A percentile compares a stretch with the other conserved stretches of the same genome.
Conservation (phyloP, 306 rosid species). For the Comarum palustre region DNA sequence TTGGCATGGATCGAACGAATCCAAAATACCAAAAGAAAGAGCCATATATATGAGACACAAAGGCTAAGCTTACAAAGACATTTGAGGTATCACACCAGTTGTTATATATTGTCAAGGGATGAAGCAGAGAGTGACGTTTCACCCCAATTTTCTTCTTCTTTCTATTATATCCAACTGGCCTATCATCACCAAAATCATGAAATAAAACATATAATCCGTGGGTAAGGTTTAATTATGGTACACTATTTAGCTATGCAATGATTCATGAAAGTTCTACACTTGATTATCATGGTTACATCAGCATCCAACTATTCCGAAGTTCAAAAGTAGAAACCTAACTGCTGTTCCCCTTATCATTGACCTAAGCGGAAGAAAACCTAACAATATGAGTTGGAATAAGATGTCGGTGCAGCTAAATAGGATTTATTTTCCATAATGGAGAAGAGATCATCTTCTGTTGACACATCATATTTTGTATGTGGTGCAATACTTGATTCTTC, state of each 20-base stretch:
- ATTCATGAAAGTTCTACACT: neutral
- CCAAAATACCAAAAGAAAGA: neutral
- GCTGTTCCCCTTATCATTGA: constrained; percentile 3
- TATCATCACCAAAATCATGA: neutral
- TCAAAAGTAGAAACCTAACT: neutral
- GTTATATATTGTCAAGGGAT: neutral
- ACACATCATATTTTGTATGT: neutral
- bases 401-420: neutral
- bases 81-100: neutral
- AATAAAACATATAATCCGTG: neutral
- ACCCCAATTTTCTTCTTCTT: neutral
- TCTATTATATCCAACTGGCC: neutral
- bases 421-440: neutral
- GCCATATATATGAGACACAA: no score
- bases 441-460: neutral
- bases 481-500: neutral
- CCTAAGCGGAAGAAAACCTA: neutral
- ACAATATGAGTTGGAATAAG: neutral
- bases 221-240: neutral
- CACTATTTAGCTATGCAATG: neutral
- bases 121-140: neutral
- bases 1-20: neutral
- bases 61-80: neutral
- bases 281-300: neutral
- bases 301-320: neutral